These are phyloP conservation scores for Sonneratia alba DNA, from an alignment of 345 rosid genomes.

Conservation along the genomic window DNA sequence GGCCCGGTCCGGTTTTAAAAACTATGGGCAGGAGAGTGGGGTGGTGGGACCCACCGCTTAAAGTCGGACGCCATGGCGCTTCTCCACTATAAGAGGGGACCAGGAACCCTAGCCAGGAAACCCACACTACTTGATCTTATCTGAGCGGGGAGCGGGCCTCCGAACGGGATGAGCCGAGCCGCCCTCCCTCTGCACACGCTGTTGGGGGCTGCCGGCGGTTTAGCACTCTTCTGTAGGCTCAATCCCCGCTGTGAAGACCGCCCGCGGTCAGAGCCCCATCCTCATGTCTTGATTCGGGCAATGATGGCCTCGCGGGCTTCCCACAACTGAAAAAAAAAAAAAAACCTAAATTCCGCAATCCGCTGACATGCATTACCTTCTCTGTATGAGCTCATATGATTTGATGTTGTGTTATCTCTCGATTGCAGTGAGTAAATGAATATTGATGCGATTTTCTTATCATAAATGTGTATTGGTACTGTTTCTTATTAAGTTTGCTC, in stretches of 20 bases:
- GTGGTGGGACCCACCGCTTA: no score
- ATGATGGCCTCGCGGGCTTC: slow-evolving; percentile 68
- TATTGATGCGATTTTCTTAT: no score
- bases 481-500: background rate
- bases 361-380: no score
- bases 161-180: slow-evolving; percentile 17
- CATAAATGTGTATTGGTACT: background rate
- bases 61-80: no score
- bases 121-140: slow-evolving; percentile 72
- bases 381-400: background rate
- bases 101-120: background rate
- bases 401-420: background rate
- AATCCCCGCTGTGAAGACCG: slow-evolving; percentile 65
- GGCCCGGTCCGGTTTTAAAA: no score
- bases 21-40: no score
- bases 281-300: slow-evolving; percentile 20
- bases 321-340: slow-evolving; percentile 1
- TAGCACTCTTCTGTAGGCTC: slow-evolving; percentile 9
- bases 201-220: slow-evolving; percentile 46
- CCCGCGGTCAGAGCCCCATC: slow-evolving; percentile 56
- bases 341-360: background rate
- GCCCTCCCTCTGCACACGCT: slow-evolving; percentile 7
- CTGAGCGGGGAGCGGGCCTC: slow-evolving; percentile 36
- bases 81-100: slow-evolving; percentile 7
- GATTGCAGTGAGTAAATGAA: background rate